These are phyloP conservation scores for Plasmodium coatneyi DNA, from an alignment of 169 alveolate genomes.

Conservation along the genomic window DNA sequence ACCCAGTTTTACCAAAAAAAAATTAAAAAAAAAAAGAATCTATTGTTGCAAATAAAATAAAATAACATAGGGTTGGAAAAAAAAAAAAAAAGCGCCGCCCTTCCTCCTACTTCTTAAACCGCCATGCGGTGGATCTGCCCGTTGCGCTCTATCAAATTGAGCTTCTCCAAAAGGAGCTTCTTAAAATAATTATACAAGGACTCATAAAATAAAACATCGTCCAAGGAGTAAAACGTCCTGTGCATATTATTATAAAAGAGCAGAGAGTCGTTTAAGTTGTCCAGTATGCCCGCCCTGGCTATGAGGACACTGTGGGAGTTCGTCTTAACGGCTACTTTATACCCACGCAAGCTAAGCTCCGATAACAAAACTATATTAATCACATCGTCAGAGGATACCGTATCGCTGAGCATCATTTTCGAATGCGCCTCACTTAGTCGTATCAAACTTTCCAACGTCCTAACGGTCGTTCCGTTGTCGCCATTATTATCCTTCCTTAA, in stretches of 20 bases:
- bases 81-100: neutral
- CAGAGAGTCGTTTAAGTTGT: conserved; percentile 11
- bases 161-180: conserved; percentile 31
- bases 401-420: conserved; percentile 86
- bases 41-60: neutral
- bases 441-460: conserved; percentile 92
- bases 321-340: conserved; percentile 41
- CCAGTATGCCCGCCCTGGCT: conserved; percentile 46
- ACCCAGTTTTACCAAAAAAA: neutral
- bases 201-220: conserved; percentile 39
- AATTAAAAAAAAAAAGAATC: no score
- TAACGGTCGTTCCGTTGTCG: conserved; percentile 90
- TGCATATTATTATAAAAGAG: conserved; percentile 8
- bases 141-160: conserved; percentile 28
- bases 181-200: conserved; percentile 35
- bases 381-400: conserved; percentile 86
- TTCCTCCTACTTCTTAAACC: neutral
- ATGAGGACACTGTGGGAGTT: conserved; percentile 26
- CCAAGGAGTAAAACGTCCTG: conserved; percentile 29
- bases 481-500: conserved; percentile 67
- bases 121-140: conserved; percentile 22
- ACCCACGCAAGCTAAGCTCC: conserved; percentile 62
- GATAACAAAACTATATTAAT: conserved; percentile 61
- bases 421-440: conserved; percentile 96
- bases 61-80: no score